Percentiles rank a stretch among this genome's conserved stretches.
These are phyloP conservation scores for Zygosaccharomyces rouxii DNA, from an alignment of 805 yeast species.

Conservation along the genomic window DNA sequence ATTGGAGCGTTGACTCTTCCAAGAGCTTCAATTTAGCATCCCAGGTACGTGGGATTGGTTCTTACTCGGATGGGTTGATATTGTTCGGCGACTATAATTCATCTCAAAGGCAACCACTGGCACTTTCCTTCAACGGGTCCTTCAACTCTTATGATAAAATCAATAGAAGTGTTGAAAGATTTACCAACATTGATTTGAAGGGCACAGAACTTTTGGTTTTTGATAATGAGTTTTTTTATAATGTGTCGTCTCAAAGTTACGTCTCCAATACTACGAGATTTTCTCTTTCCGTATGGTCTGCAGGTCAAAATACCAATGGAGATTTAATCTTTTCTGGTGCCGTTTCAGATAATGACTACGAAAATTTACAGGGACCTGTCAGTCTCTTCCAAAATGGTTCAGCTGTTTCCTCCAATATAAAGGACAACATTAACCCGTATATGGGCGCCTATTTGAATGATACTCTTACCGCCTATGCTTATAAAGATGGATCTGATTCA, in stretches of 20 bases:
- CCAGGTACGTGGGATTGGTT: slow-evolving; percentile 15
- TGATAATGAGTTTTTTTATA: slow-evolving; percentile 30
- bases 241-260: slow-evolving; percentile 20
- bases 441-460: slow-evolving; percentile 44
- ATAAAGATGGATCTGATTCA: slow-evolving; percentile 35
- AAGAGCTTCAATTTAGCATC: slow-evolving; percentile 17
- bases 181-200: slow-evolving; percentile 22
- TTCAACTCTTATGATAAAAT: slow-evolving; percentile 15
- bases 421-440: slow-evolving; percentile 17
- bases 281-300: slow-evolving; percentile 23
- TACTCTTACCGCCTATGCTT: slow-evolving; percentile 54
- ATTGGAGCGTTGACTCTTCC: slow-evolving; percentile 16
- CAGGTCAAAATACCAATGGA: slow-evolving; percentile 30
- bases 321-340: slow-evolving; percentile 37
- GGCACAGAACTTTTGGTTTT: slow-evolving; percentile 23
- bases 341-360: slow-evolving; percentile 14
- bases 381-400: slow-evolving; percentile 17
- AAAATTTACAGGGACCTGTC: slow-evolving; percentile 21
- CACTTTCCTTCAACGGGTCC: slow-evolving; percentile 24
- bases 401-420: not conserved
- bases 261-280: slow-evolving; percentile 26
- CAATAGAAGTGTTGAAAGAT: slow-evolving; percentile 4
- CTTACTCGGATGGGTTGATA: slow-evolving; percentile 37
- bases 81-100: slow-evolving; percentile 23
- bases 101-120: slow-evolving; percentile 11